Conservation (phyloP, 257 asterid species). For the Craterostigma plantagineum region DNA sequence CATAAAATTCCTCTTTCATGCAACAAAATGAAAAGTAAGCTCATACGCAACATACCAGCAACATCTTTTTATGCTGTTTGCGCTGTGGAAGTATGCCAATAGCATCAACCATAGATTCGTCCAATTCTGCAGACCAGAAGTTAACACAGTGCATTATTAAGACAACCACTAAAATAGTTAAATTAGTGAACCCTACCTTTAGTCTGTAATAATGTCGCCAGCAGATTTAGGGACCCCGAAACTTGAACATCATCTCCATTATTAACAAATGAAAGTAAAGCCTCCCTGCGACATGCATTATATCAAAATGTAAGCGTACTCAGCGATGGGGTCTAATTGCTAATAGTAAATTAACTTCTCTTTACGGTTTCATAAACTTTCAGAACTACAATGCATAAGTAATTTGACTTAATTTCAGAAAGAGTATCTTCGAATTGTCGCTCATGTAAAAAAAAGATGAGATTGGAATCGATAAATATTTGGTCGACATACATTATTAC, state of each 20-base stretch:
- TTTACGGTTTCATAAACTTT: too few species aligned
- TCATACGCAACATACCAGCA: conserved; percentile 49
- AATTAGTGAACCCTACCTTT: conserved; percentile 40
- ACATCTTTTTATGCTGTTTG: conserved; percentile 80
- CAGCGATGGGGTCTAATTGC: too few species aligned
- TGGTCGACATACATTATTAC: too few species aligned
- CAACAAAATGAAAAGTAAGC: too few species aligned
- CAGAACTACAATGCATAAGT: too few species aligned
- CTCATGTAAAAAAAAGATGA: too few species aligned
- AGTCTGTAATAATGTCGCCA: conserved; percentile 87
- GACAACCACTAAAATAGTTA: conserved; percentile 13
- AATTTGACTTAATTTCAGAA: too few species aligned
- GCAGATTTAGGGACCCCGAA: conserved; percentile 67
- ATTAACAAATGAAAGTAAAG: conserved; percentile 71
- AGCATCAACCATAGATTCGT: conserved; percentile 90
- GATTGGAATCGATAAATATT: too few species aligned
- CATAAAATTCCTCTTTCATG: too few species aligned
- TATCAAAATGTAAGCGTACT: conserved; percentile 8
- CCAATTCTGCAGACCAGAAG: conserved; percentile 49
- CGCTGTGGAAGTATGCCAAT: conserved; percentile 96
- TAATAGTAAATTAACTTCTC: too few species aligned
- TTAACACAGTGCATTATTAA: conserved; percentile 10
- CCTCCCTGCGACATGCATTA: conserved; percentile 40
- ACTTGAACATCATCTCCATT: conserved; percentile 76
- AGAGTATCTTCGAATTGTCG: too few species aligned